Conservation (phyloP, 129 eudicot genomes). For the Helianthus tuberosus region DNA sequence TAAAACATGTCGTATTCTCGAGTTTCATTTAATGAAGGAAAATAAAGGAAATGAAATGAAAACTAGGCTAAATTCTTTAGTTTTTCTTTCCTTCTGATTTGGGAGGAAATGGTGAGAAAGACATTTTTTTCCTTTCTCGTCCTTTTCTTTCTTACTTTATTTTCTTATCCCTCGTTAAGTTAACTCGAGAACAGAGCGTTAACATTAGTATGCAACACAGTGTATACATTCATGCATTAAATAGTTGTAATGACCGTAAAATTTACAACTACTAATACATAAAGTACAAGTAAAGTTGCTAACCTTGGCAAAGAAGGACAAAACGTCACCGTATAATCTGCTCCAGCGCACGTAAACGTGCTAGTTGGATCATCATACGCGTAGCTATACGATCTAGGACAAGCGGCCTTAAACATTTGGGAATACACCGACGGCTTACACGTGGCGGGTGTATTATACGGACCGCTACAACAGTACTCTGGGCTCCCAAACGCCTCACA, state of each 20-base stretch:
- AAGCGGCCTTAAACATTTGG: slow-evolving; percentile 76
- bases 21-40: too few species aligned
- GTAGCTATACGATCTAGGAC: slow-evolving; percentile 93
- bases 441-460: slow-evolving; percentile 77
- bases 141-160: too few species aligned
- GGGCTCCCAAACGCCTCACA: slow-evolving; percentile 87
- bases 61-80: too few species aligned
- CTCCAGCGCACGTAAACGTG: slow-evolving; percentile 90
- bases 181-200: too few species aligned
- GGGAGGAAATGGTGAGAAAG: too few species aligned
- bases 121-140: too few species aligned
- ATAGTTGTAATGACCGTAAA: not conserved
- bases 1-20: too few species aligned
- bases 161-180: too few species aligned
- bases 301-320: slow-evolving; percentile 91
- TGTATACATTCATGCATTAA: too few species aligned
- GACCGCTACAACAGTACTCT: slow-evolving; percentile 91
- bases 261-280: slow-evolving; percentile 7
- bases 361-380: slow-evolving; percentile 96
- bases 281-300: slow-evolving; percentile 1
- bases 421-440: slow-evolving; percentile 89
- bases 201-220: too few species aligned
- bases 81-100: too few species aligned
- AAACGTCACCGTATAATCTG: slow-evolving; percentile 88
- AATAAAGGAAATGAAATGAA: too few species aligned